Evolutionary conservation across 306 rosid genomes (phyloP).

Genomic region (Malus orientalis): DNA sequence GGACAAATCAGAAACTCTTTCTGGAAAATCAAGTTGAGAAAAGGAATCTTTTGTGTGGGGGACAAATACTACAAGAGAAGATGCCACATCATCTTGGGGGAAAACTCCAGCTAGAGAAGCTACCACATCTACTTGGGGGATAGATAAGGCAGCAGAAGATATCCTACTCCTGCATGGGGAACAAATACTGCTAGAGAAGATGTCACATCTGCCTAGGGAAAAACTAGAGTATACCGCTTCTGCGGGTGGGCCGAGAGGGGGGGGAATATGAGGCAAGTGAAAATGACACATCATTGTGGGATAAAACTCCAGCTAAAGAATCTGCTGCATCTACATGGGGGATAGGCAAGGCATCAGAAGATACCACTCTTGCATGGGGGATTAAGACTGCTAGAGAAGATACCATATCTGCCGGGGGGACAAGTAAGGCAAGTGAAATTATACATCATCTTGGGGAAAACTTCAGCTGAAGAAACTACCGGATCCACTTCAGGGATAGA

Average conservation of each 20-base stretch:
- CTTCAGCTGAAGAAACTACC: neutral
- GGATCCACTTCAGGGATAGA: slow-evolving; percentile 7
- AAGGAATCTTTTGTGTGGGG: slow-evolving; percentile 1
- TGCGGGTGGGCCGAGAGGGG: slow-evolving; percentile 6
- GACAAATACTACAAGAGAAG: neutral
- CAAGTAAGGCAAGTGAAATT: neutral
- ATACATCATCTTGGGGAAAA: neutral
- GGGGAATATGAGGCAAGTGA: neutral
- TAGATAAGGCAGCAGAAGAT: no score
- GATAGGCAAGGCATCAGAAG: neutral
- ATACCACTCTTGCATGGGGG: neutral
- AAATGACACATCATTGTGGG: neutral
- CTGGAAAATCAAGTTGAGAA: slow-evolving; percentile 30
- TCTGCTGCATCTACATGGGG: neutral
- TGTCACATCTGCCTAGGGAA: neutral
- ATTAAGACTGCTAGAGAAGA: neutral
- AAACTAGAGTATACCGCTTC: no score
- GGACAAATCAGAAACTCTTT: slow-evolving; percentile 4
- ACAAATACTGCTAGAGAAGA: neutral
- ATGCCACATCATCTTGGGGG: neutral
- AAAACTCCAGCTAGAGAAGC: no score
- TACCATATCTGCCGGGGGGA: neutral
- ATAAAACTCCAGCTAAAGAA: neutral
- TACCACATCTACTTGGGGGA: no score
- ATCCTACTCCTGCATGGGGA: neutral